Conservation (phyloP, 768 basidiomycete genomes). For the Suillus weaverae region DNA sequence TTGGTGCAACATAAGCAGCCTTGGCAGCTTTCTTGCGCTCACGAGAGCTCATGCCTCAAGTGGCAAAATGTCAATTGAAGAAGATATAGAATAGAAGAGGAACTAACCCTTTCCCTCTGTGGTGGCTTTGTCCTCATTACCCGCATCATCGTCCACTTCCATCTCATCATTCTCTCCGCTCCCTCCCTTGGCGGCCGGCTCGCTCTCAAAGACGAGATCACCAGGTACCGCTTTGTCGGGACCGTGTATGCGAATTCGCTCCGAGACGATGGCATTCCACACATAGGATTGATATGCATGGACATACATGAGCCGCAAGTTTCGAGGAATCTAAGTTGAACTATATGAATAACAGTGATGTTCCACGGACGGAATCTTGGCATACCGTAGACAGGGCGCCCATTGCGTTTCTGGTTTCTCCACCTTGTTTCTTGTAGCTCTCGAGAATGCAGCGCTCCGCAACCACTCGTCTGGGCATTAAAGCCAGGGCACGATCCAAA, state of each 20-base stretch:
- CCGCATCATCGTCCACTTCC: slow-evolving; percentile 34
- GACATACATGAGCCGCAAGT: slow-evolving; percentile 94
- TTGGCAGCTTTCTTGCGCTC: slow-evolving; percentile 24
- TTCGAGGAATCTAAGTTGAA: slow-evolving; percentile 81
- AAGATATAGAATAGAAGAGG: slow-evolving; percentile 3
- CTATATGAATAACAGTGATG: slow-evolving; percentile 7
- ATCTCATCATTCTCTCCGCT: slow-evolving; percentile 20
- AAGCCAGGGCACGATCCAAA: slow-evolving; percentile 73
- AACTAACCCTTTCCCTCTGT: slow-evolving; percentile 36
- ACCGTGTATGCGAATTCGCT: slow-evolving; percentile 82
- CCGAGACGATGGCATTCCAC: slow-evolving; percentile 97
- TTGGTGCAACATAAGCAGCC: slow-evolving; percentile 44
- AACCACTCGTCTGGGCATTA: slow-evolving; percentile 89
- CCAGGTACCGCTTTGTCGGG: slow-evolving; percentile 74
- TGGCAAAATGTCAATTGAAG: slow-evolving; percentile 11
- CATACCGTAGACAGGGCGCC: slow-evolving; percentile 81
- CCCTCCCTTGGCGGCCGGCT: slow-evolving; percentile 17
- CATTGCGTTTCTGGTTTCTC: slow-evolving; percentile 80
- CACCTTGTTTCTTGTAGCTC: slow-evolving; percentile 79
- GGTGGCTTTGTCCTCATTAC: slow-evolving; percentile 30
- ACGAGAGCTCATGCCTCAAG: slow-evolving; percentile 21
- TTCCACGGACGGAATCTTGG: neutral
- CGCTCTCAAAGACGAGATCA: slow-evolving; percentile 81
- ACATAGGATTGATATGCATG: slow-evolving; percentile 99
- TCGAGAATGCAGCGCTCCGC: slow-evolving; percentile 93